Evolutionary conservation across 1,284 basidiomycete genomes (phyloP).

Genomic region (Cutaneotrichosporon cavernicola): DNA sequence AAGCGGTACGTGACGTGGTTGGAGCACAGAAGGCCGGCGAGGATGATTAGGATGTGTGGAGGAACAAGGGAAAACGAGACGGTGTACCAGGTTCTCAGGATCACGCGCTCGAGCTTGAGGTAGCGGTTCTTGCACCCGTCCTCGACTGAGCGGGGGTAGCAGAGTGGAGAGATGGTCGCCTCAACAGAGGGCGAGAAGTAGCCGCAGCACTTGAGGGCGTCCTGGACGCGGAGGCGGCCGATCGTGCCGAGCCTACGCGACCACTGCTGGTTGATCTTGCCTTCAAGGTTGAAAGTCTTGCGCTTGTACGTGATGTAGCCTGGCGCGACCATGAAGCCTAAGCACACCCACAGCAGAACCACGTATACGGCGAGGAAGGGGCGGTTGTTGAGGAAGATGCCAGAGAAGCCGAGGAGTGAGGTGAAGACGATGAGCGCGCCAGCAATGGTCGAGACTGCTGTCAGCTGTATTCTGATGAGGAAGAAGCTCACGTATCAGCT

Average conservation of each 20-base stretch:
- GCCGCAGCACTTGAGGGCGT: conserved; percentile 66
- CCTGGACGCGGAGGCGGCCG: conserved; percentile 64
- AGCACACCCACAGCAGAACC: conserved; percentile 67
- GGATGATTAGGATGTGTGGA: conserved; percentile 64
- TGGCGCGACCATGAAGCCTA: conserved; percentile 63
- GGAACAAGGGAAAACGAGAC: conserved; percentile 66
- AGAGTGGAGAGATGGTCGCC: conserved; percentile 63
- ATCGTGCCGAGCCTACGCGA: conserved; percentile 58
- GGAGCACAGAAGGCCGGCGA: conserved; percentile 64
- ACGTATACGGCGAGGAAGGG: conserved; percentile 70
- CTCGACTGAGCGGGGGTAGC: conserved; percentile 64
- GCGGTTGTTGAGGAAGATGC: conserved; percentile 70
- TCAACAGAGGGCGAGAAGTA: conserved; percentile 66
- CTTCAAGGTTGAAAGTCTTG: conserved; percentile 67
- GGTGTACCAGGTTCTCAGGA: conserved; percentile 61
- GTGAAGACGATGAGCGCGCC: conserved; percentile 62
- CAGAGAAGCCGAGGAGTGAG: conserved; percentile 65
- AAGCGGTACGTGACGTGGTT: conserved; percentile 74
- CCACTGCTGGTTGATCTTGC: conserved; percentile 70
- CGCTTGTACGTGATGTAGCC: conserved; percentile 70
- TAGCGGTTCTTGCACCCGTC: conserved; percentile 70
- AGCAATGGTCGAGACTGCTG: conserved; percentile 61
- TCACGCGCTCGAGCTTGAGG: conserved; percentile 61
- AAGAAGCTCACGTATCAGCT: conserved; percentile 59
- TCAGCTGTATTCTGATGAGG: not conserved